phyloP scores from a whole-genome alignment of 768 basidiomycete genomes.

The Hygrocybe punicea region DNA sequence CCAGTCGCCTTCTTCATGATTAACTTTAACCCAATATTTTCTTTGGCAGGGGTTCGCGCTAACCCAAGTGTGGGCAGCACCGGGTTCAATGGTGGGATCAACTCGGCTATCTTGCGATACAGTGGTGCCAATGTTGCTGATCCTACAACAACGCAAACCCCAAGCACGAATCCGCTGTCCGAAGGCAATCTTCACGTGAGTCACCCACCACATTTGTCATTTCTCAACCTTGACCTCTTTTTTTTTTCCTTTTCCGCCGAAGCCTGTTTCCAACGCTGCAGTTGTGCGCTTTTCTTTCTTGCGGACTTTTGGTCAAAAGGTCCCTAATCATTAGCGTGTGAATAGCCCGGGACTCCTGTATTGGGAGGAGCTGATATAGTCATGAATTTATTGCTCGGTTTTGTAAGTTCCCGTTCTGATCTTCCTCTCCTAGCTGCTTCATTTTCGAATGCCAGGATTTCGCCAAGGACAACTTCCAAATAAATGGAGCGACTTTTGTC shows the following conservation, averaged over 20 bases:
- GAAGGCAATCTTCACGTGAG: constrained; percentile 24
- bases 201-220: neutral
- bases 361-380: constrained; percentile 9
- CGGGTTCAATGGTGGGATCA: constrained; percentile 41
- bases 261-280: neutral
- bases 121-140: constrained; percentile 37
- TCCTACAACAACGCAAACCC: constrained; percentile 30
- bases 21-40: neutral
- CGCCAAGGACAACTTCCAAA: constrained; percentile 15
- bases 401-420: neutral
- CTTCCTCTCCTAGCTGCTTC: neutral
- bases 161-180: constrained; percentile 22
- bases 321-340: neutral
- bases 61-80: constrained; percentile 24
- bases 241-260: neutral
- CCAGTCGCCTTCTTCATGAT: neutral
- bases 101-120: constrained; percentile 55
- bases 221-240: neutral
- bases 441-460: neutral
- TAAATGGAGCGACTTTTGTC: constrained; percentile 22
- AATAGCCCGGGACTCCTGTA: neutral
- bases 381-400: constrained; percentile 17
- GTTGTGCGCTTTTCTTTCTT: neutral
- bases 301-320: no score
- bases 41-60: constrained; percentile 32